Evolutionary conservation across 2,329 filamentous ascomycete species (phyloP).

Genomic region (Ascochyta clinopodiicola): DNA sequence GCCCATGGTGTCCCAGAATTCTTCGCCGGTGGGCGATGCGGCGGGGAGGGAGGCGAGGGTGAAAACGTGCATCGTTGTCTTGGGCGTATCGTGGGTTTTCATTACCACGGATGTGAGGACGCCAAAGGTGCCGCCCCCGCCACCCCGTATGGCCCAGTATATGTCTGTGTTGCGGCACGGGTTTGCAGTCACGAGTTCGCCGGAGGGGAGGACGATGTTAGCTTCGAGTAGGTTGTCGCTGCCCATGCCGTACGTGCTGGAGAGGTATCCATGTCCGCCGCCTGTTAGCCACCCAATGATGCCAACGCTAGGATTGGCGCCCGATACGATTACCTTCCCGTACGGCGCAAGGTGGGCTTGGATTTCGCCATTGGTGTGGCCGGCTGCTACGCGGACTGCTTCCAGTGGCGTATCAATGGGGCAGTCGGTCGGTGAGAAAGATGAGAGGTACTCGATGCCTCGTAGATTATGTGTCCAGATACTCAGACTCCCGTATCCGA

Average conservation of each 20-base stretch:
- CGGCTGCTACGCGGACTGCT: slow-evolving; percentile 31
- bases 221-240: slow-evolving; percentile 46
- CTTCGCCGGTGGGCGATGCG: slow-evolving; percentile 4
- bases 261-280: slow-evolving; percentile 49
- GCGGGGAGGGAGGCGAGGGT: slow-evolving; percentile 11
- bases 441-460: slow-evolving; percentile 28
- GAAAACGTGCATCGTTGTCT: slow-evolving; percentile 25
- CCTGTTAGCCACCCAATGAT: slow-evolving; percentile 51
- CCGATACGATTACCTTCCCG: slow-evolving; percentile 26
- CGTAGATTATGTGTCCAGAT: slow-evolving; percentile 41
- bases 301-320: slow-evolving; percentile 43
- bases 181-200: slow-evolving; percentile 24
- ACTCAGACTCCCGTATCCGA: slow-evolving; percentile 24
- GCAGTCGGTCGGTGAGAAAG: slow-evolving; percentile 29
- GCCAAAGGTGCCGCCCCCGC: slow-evolving; percentile 52
- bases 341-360: slow-evolving; percentile 24
- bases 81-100: slow-evolving; percentile 39
- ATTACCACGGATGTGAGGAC: slow-evolving; percentile 40
- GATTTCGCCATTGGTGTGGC: slow-evolving; percentile 27
- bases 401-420: neutral
- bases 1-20: slow-evolving; percentile 31
- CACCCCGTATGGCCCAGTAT: slow-evolving; percentile 53
- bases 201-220: slow-evolving; percentile 41
- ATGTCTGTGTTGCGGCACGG: slow-evolving; percentile 37
- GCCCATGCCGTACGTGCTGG: slow-evolving; percentile 46